A percentile compares a stretch with the other conserved stretches of the same genome.
Evolutionary conservation across 176 grass and related monocot genomes (phyloP).

Genomic region (Oryza brachyantha): DNA sequence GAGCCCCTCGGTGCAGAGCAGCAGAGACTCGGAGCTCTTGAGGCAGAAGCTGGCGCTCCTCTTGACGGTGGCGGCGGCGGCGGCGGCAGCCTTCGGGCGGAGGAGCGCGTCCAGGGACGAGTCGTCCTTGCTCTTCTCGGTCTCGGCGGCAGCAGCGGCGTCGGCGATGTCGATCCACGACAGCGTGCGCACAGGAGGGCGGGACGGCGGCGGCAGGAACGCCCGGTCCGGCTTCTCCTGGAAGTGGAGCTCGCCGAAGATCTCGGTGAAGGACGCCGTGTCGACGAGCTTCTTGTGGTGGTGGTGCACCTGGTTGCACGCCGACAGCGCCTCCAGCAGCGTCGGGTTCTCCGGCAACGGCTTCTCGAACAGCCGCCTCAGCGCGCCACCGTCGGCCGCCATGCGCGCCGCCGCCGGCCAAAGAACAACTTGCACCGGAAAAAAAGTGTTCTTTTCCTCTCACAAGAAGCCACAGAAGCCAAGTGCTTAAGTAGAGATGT

Average conservation of each 20-base stretch:
- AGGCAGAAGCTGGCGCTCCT: slow-evolving; percentile 54
- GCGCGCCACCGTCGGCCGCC: slow-evolving; percentile 61
- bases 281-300: slow-evolving; percentile 54
- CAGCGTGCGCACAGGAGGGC: neutral
- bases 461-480: neutral
- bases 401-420: slow-evolving; percentile 15
- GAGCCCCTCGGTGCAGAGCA: slow-evolving; percentile 83
- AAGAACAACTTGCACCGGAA: neutral
- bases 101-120: slow-evolving; percentile 50
- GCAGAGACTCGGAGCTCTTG: slow-evolving; percentile 45
- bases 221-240: slow-evolving; percentile 43
- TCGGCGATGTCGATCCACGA: slow-evolving; percentile 29
- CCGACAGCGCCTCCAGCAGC: slow-evolving; percentile 80
- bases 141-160: too few relatives aligned
- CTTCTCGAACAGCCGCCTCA: slow-evolving; percentile 87
- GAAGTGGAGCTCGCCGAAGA: slow-evolving; percentile 96
- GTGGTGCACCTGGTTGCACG: slow-evolving; percentile 48
- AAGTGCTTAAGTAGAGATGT: slow-evolving; percentile 1
- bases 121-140: slow-evolving; percentile 54
- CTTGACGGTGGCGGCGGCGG: slow-evolving; percentile 1
- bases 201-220: neutral
- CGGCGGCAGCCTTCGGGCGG: slow-evolving; percentile 12
- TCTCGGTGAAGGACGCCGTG: slow-evolving; percentile 71
- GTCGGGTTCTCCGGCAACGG: slow-evolving; percentile 85
- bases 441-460: neutral